A percentile compares a stretch with the other conserved stretches of the same genome.
phyloP scores from a whole-genome alignment of 192 early-diverging fungal species.

The Thamnidium elegans region DNA sequence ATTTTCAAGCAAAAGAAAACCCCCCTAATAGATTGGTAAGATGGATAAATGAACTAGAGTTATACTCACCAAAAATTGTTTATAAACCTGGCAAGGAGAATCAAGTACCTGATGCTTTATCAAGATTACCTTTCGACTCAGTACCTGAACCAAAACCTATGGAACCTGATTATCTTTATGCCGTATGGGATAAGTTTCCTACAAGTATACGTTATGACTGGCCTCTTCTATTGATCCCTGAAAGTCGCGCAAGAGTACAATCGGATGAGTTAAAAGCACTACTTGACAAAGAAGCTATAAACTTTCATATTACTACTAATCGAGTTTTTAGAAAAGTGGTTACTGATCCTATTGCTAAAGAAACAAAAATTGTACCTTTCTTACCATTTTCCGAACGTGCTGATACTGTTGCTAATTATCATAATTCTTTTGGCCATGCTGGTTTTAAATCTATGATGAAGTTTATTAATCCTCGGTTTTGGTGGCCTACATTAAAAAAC shows the following conservation, averaged over 20 bases:
- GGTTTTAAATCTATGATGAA: background rate
- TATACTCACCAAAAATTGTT: conserved; percentile 1
- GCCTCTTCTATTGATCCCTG: background rate
- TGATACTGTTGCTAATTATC: conserved; percentile 1
- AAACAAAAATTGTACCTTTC: background rate
- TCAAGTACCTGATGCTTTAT: conserved; percentile 6
- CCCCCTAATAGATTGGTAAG: background rate
- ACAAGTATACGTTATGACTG: background rate
- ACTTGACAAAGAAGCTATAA: background rate
- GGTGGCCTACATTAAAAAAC: conserved; percentile 4
- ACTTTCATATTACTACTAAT: background rate
- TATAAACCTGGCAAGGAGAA: conserved; percentile 19
- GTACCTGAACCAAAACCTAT: background rate
- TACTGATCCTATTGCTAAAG: background rate
- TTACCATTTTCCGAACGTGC: background rate
- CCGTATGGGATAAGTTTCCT: background rate
- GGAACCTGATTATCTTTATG: conserved; percentile 13
- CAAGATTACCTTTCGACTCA: background rate
- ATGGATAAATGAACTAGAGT: conserved; percentile 13
- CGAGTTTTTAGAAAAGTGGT: background rate
- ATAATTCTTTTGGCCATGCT: background rate
- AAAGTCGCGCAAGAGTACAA: background rate
- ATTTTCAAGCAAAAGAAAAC: conserved; percentile 3
- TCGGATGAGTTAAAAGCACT: background rate
- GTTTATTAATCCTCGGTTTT: background rate